These are phyloP conservation scores for Kuraishia molischiana DNA, from an alignment of 805 yeast species.

Conservation along the genomic window DNA sequence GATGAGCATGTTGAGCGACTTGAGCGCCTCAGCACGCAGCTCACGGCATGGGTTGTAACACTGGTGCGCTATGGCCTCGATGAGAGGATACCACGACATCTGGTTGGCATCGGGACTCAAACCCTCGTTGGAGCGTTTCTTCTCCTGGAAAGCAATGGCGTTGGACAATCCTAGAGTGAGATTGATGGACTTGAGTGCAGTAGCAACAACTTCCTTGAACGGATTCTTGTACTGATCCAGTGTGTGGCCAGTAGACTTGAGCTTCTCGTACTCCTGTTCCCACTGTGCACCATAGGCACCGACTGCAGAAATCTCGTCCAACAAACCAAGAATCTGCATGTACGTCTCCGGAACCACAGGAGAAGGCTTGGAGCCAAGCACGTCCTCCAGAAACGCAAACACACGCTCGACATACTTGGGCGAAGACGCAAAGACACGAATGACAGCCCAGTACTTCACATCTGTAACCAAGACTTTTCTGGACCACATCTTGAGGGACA, in stretches of 20 bases:
- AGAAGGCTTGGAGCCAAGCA: constrained; percentile 21
- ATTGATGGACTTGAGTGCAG: constrained; percentile 52
- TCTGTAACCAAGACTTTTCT: constrained; percentile 23
- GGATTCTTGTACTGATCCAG: constrained; percentile 32
- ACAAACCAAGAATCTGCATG: constrained; percentile 55
- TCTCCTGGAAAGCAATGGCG: constrained; percentile 21
- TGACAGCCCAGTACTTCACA: constrained; percentile 37
- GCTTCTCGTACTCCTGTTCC: constrained; percentile 52
- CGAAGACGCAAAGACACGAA: constrained; percentile 34
- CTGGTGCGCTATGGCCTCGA: constrained; percentile 82
- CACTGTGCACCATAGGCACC: constrained; percentile 74
- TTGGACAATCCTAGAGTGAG: constrained; percentile 45
- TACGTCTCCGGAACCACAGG: constrained; percentile 41
- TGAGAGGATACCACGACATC: constrained; percentile 40
- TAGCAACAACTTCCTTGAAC: constrained; percentile 41
- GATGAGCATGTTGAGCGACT: constrained; percentile 43
- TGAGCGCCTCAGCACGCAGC: constrained; percentile 56
- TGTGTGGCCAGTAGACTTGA: constrained; percentile 31
- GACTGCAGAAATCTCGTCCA: constrained; percentile 73
- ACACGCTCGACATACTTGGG: constrained; percentile 31
- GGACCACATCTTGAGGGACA: constrained; percentile 35
- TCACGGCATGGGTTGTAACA: constrained; percentile 84
- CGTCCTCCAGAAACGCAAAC: constrained; percentile 34
- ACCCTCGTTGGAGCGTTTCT: constrained; percentile 10
- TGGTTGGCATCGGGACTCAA: constrained; percentile 12